Evolutionary conservation across 1,284 basidiomycete species (phyloP).

Genomic region (Ceratobasidium sp.): DNA sequence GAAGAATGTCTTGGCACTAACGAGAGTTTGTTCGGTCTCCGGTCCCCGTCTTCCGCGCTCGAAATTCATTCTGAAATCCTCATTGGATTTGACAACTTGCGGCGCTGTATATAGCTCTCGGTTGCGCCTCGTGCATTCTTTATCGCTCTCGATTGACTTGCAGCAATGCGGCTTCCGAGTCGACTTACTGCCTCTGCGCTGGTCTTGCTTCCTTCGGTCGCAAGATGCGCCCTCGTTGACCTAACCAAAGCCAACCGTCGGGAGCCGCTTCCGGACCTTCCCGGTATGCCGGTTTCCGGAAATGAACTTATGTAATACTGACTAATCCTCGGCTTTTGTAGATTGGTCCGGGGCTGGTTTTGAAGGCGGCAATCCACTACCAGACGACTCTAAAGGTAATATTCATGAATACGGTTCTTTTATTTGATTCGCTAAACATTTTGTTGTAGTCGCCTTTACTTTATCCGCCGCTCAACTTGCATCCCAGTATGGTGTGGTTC

Average conservation of each 20-base stretch:
- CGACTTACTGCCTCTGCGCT: no score
- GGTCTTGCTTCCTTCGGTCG: neutral
- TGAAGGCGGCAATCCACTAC: slow-evolving; percentile 37
- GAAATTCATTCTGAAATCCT: no score
- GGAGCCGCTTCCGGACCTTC: slow-evolving; percentile 6
- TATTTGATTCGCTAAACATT: no score
- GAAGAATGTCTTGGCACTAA: no score
- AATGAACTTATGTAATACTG: neutral
- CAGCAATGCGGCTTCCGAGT: no score
- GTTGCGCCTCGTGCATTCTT: no score
- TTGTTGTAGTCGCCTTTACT: slow-evolving; percentile 22
- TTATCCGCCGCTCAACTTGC: slow-evolving; percentile 34
- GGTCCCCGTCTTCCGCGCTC: no score
- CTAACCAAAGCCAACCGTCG: slow-evolving; percentile 37
- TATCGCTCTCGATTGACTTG: no score
- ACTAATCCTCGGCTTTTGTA: neutral
- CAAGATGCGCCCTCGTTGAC: slow-evolving; percentile 26
- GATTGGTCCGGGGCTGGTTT: slow-evolving; percentile 43
- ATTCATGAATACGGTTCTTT: no score
- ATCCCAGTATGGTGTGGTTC: slow-evolving; percentile 29
- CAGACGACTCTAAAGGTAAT: slow-evolving; percentile 39
- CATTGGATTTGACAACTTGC: no score
- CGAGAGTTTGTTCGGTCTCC: no score
- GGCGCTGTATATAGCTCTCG: no score
- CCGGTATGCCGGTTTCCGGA: neutral